These are phyloP conservation scores for Pseudoturritis turrita DNA, from an alignment of 345 rosid genomes.

Conservation along the genomic window DNA sequence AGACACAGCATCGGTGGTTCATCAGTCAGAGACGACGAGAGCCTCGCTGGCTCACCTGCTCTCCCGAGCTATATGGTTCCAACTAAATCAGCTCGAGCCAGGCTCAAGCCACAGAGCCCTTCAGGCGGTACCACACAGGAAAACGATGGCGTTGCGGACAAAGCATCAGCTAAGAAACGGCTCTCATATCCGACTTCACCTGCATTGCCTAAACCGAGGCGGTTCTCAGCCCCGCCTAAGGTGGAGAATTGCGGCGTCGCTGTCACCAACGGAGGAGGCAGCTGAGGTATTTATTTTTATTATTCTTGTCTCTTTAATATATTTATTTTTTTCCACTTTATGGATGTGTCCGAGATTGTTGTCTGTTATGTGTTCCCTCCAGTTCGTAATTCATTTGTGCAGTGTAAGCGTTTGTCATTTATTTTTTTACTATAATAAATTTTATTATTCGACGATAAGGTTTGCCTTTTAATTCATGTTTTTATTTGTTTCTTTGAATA, in stretches of 20 bases:
- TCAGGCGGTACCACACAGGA: slow-evolving; percentile 33
- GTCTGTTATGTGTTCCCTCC: not conserved
- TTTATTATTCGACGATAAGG: slow-evolving; percentile 5
- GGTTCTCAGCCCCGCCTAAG: slow-evolving; percentile 81
- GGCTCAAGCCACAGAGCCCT: slow-evolving; percentile 60
- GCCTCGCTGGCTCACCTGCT: slow-evolving; percentile 52
- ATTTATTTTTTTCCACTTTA: slow-evolving; percentile 12
- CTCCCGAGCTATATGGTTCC: slow-evolving; percentile 92
- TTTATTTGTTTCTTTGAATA: not conserved
- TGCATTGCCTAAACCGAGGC: slow-evolving; percentile 50
- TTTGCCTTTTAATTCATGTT: slow-evolving; percentile 8
- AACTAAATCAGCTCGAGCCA: slow-evolving; percentile 83
- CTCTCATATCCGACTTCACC: slow-evolving; percentile 79
- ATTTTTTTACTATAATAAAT: slow-evolving; percentile 8
- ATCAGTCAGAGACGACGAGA: slow-evolving; percentile 66
- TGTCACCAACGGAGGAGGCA: slow-evolving; percentile 39
- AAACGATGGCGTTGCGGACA: slow-evolving; percentile 53
- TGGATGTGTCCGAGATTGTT: slow-evolving; percentile 18
- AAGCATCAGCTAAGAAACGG: slow-evolving; percentile 63
- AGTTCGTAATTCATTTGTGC: slow-evolving; percentile 33
- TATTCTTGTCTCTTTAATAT: not conserved
- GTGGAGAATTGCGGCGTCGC: slow-evolving; percentile 44
- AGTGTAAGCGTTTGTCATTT: slow-evolving; percentile 32
- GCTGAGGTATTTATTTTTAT: slow-evolving; percentile 16
- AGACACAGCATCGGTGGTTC: slow-evolving; percentile 76